A percentile compares a stretch with the other conserved stretches of the same genome.
These are phyloP conservation scores for Dichomitus squalens DNA, from an alignment of 1,284 basidiomycete species.

Conservation along the genomic window DNA sequence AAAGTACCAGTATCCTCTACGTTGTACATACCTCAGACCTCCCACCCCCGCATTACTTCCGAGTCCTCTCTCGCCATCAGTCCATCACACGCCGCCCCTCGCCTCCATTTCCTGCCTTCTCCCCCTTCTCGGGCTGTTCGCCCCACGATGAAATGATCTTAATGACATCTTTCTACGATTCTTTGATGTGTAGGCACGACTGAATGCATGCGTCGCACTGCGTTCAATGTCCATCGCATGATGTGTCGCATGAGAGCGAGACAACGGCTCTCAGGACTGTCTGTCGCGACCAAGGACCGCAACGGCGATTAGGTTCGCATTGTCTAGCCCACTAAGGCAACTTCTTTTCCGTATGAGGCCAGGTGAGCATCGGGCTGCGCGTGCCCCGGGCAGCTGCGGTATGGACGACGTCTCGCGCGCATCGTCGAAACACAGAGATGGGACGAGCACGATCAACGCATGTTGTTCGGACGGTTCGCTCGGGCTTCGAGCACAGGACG, in stretches of 20 bases:
- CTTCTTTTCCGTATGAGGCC: neutral
- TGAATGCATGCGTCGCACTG: too few relatives aligned
- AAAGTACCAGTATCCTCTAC: neutral
- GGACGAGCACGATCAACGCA: neutral
- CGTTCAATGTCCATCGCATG: neutral
- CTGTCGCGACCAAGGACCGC: neutral
- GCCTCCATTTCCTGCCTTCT: too few relatives aligned
- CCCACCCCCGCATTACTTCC: neutral
- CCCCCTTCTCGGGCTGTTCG: too few relatives aligned
- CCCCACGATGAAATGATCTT: too few relatives aligned
- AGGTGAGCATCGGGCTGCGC: neutral
- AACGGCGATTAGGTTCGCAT: neutral
- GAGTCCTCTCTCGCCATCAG: neutral
- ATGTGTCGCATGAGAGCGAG: neutral
- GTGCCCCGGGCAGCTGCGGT: neutral
- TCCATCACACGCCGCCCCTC: neutral
- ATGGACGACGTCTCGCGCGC: neutral
- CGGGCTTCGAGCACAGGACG: neutral
- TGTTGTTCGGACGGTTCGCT: neutral
- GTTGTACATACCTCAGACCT: neutral
- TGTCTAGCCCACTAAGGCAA: neutral
- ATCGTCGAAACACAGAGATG: neutral
- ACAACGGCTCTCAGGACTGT: neutral
- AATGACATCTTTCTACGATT: too few relatives aligned
- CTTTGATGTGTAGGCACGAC: too few relatives aligned